Conservation (phyloP, 2,329 filamentous ascomycete genomes). For the Pseudocercospora eumusae region DNA sequence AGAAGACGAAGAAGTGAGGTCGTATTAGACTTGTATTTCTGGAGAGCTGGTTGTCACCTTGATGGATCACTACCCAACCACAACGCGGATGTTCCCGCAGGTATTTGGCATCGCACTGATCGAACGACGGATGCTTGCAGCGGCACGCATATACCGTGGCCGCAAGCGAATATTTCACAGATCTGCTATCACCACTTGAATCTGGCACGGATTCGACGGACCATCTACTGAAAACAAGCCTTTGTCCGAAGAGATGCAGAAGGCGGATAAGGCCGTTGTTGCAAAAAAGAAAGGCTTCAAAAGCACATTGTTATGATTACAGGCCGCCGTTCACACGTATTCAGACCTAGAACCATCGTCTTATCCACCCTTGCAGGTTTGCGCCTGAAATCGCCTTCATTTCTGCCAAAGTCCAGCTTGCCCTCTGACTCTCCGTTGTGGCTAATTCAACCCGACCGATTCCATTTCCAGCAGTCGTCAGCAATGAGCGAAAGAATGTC, state of each 20-base stretch:
- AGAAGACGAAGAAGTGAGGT: slow-evolving; percentile 5
- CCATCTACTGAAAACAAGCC: neutral
- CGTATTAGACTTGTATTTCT: slow-evolving; percentile 4
- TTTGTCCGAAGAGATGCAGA: neutral
- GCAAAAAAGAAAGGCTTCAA: neutral
- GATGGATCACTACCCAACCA: slow-evolving; percentile 6
- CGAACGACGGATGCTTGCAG: neutral
- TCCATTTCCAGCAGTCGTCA: slow-evolving; percentile 14
- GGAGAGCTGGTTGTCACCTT: slow-evolving; percentile 4
- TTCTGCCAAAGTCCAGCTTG: slow-evolving; percentile 35
- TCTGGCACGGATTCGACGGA: neutral
- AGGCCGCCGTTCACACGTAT: neutral
- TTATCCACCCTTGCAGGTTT: slow-evolving; percentile 29
- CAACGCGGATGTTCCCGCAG: neutral
- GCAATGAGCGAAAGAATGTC: slow-evolving; percentile 27
- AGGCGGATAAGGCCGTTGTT: neutral
- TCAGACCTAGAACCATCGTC: slow-evolving; percentile 17
- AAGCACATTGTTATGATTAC: neutral
- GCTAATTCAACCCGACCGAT: slow-evolving; percentile 25
- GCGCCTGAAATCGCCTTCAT: slow-evolving; percentile 24
- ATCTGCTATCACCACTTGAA: neutral
- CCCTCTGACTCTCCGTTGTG: slow-evolving; percentile 34
- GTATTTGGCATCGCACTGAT: neutral
- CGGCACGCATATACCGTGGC: neutral
- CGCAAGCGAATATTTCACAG: neutral